phyloP scores from a whole-genome alignment of 2,329 filamentous ascomycete species.

The Monilinia laxa region DNA sequence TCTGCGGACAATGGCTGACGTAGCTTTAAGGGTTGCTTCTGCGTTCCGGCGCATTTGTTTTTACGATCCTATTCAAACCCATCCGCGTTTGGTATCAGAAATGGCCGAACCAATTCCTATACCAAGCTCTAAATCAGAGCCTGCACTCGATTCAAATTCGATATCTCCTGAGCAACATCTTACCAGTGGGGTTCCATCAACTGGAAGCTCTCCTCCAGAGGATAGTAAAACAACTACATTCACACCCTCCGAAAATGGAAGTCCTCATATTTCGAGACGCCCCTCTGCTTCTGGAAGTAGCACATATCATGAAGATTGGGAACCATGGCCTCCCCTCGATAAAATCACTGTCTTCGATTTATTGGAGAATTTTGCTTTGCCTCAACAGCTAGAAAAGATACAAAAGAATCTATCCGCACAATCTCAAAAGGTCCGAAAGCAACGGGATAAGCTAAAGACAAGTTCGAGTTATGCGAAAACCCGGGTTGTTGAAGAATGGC shows the following conservation, averaged over 20 bases:
- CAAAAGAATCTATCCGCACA: constrained; percentile 80
- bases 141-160: constrained; percentile 28
- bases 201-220: constrained; percentile 50
- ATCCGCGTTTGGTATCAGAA: constrained; percentile 43
- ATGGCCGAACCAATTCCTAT: constrained; percentile 48
- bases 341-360: constrained; percentile 89
- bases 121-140: constrained; percentile 35
- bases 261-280: constrained; percentile 67
- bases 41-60: constrained; percentile 46
- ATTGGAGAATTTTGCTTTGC: constrained; percentile 87
- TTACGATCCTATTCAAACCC: constrained; percentile 43
- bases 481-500: constrained; percentile 90
- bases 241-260: constrained; percentile 48
- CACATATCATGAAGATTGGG: constrained; percentile 86
- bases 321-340: constrained; percentile 82
- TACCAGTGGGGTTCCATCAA: constrained; percentile 39
- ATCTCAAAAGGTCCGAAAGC: constrained; percentile 79
- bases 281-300: constrained; percentile 81
- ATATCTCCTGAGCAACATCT: constrained; percentile 33
- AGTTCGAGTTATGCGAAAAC: constrained; percentile 78
- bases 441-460: constrained; percentile 75
- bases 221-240: constrained; percentile 52
- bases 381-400: constrained; percentile 86
- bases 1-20: constrained; percentile 44
- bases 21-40: constrained; percentile 45